Evolutionary conservation across 2,329 filamentous ascomycete genomes (phyloP), one percentile per base, ranked within the genome.

Genomic region (Gremmenia infestans): DNA sequence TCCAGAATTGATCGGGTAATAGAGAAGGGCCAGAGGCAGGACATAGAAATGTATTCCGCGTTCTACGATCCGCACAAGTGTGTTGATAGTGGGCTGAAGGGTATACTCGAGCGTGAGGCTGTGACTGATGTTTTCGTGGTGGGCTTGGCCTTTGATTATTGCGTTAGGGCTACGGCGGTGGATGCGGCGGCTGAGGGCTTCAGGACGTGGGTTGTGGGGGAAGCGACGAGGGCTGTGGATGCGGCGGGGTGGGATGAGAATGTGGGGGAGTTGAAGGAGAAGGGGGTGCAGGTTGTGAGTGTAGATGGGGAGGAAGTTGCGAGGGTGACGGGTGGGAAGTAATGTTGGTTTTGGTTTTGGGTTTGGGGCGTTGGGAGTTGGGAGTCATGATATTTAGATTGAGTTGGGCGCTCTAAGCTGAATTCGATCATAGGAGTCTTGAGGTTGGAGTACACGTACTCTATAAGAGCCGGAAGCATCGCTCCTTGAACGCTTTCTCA

Each of bases 31-130:
- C 81, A 78, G 68, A 80, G 91, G 68, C 70, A 77, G 46, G 76
- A 81, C 46, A 81, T 96, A 2, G 94, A 99, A 73, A 96, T 97
- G 88, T 97, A 97, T 73, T 93, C 88, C 59, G 91, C 87, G 0
- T 97, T 99, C 66, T 86, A 87, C 58, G 89, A 92, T 68, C 88
- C 89, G 0, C 93, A 97, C 65, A 72, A 72, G 40, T 78, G 78
- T 5, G 76, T 75, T 25, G 83, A 86, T 65, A 86, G 81, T 65
- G 85, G 85, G 14, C 75, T 97, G 25, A 80, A 78, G 1, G 73
- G 68, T 1, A 67, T 76, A 48, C 71, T 99, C 63, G 78, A 71
- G 51, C 76, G 76, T 2, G 75, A 74, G 15, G 76, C 73, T 0
- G 76, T 96, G 28, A 91, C 88, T 5, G 81, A 95, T 70, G 89